phyloP scores from a whole-genome alignment of 2,329 filamentous ascomycete species.

The Microsporum ferrugineum region DNA sequence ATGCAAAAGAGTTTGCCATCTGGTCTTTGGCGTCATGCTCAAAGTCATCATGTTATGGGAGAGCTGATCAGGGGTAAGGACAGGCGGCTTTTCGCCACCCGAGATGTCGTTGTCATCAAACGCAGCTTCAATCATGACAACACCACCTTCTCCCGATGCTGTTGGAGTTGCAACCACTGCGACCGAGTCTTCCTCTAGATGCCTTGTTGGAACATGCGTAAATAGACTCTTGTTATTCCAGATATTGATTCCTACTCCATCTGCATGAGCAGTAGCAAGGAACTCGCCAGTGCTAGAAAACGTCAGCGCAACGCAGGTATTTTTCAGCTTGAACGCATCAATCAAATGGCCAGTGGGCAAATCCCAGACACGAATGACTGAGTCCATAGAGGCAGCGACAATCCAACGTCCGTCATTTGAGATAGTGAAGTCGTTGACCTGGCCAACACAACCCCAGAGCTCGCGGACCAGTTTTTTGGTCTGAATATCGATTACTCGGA shows the following conservation, averaged over 20 bases:
- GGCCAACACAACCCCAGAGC: conserved; percentile 66
- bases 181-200: conserved; percentile 69
- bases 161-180: conserved; percentile 56
- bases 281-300: conserved; percentile 89
- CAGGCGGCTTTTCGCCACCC: conserved; percentile 41
- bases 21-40: conserved; percentile 75
- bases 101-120: conserved; percentile 48
- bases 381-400: conserved; percentile 72
- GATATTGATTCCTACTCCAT: conserved; percentile 75
- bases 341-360: conserved; percentile 90
- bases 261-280: conserved; percentile 76
- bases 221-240: conserved; percentile 95
- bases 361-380: conserved; percentile 80
- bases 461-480: conserved; percentile 87
- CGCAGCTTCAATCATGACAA: conserved; percentile 63
- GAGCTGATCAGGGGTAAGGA: conserved; percentile 59
- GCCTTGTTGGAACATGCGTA: conserved; percentile 72
- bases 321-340: conserved; percentile 72
- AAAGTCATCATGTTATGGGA: conserved; percentile 74
- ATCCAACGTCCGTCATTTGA: conserved; percentile 92
- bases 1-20: conserved; percentile 90
- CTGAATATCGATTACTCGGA: conserved; percentile 80
- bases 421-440: conserved; percentile 74
- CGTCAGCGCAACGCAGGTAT: conserved; percentile 68
- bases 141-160: conserved; percentile 69